These are phyloP conservation scores for Aspergillus sp. DNA, from an alignment of 2,329 filamentous ascomycete genomes.

Conservation along the genomic window DNA sequence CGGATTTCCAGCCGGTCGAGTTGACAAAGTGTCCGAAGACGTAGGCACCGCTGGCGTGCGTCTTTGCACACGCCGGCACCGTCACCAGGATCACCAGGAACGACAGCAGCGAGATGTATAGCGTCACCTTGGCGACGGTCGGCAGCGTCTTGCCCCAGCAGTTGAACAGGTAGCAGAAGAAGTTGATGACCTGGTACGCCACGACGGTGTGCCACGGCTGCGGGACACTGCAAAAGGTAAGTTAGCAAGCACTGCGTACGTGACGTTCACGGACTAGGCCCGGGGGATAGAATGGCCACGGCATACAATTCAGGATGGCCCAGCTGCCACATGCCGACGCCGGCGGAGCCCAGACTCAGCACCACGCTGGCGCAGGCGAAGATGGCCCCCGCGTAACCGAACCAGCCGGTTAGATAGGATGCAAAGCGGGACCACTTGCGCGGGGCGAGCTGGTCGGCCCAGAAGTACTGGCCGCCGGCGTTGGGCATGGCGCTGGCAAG, in stretches of 20 bases:
- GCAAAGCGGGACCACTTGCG: slow-evolving; percentile 44
- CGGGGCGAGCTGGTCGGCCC: slow-evolving; percentile 49
- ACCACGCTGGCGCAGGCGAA: slow-evolving; percentile 55
- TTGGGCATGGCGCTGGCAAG: slow-evolving; percentile 50
- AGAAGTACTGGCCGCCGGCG: slow-evolving; percentile 53
- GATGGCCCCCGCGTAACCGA: slow-evolving; percentile 54
- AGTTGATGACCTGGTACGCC: slow-evolving; percentile 47
- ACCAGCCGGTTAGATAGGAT: slow-evolving; percentile 50
- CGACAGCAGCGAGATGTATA: slow-evolving; percentile 48
- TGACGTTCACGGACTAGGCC: neutral
- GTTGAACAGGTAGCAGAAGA: slow-evolving; percentile 51
- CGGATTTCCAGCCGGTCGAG: slow-evolving; percentile 48
- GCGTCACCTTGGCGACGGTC: slow-evolving; percentile 40
- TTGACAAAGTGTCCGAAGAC: slow-evolving; percentile 54
- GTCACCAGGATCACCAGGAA: slow-evolving; percentile 50
- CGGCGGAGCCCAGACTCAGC: slow-evolving; percentile 46
- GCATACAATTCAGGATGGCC: slow-evolving; percentile 52
- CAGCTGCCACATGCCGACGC: slow-evolving; percentile 53
- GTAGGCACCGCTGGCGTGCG: slow-evolving; percentile 47
- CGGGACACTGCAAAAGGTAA: slow-evolving; percentile 23
- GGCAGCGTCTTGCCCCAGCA: slow-evolving; percentile 39
- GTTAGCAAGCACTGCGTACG: slow-evolving; percentile 9
- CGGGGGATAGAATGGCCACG: neutral
- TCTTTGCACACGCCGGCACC: slow-evolving; percentile 45
- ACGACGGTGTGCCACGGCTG: slow-evolving; percentile 40